These are phyloP conservation scores for Plasmodium adleri DNA, from an alignment of 169 alveolate genomes.

Conservation along the genomic window DNA sequence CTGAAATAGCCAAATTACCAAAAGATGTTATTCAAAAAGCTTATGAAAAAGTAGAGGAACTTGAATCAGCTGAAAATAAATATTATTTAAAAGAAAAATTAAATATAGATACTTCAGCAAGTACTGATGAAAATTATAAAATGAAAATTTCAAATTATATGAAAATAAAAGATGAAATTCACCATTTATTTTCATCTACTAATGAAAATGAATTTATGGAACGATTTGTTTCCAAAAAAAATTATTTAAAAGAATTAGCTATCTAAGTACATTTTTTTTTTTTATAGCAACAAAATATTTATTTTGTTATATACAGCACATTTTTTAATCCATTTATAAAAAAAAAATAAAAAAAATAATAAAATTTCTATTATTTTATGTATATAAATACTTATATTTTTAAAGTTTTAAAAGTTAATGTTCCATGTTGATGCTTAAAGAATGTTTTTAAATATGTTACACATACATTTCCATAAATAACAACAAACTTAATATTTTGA, in stretches of 20 bases:
- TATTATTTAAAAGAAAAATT: conserved; percentile 66
- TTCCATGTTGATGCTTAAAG: too few relatives aligned
- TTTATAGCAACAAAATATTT: neutral
- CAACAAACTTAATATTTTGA: too few relatives aligned
- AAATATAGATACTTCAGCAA: conserved; percentile 54
- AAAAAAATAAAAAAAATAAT: too few relatives aligned
- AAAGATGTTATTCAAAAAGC: conserved; percentile 79
- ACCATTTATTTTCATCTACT: conserved; percentile 38
- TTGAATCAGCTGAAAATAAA: conserved; percentile 74
- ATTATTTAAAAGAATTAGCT: conserved; percentile 40
- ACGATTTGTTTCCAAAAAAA: conserved; percentile 61
- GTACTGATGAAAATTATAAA: conserved; percentile 38
- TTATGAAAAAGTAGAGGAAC: conserved; percentile 74
- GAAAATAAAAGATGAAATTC: conserved; percentile 67
- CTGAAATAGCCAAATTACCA: conserved; percentile 94
- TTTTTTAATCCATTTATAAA: too few relatives aligned
- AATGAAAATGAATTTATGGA: conserved; percentile 44
- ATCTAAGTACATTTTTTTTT: conserved; percentile 7
- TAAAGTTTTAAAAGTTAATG: too few relatives aligned
- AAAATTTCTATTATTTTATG: too few relatives aligned
- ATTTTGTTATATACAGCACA: too few relatives aligned
- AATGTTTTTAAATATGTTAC: too few relatives aligned
- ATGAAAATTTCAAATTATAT: conserved; percentile 66
- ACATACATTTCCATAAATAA: too few relatives aligned
- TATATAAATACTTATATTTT: too few relatives aligned